These are phyloP conservation scores for Geotrichum siamense DNA, from an alignment of 1,139 yeast species.

Conservation along the genomic window DNA sequence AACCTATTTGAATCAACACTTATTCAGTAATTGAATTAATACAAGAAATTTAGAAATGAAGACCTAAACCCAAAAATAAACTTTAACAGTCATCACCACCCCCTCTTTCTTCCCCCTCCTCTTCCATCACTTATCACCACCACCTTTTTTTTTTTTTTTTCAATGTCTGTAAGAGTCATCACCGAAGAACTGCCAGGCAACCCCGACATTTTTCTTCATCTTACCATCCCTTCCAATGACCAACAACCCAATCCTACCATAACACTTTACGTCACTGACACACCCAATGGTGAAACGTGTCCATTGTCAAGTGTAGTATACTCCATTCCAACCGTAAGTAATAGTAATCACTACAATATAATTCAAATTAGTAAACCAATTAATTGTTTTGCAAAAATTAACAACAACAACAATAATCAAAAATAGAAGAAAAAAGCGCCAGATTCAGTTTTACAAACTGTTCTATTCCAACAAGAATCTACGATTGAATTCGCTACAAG, in stretches of 20 bases:
- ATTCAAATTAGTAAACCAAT: not conserved
- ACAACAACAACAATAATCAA: too few species aligned
- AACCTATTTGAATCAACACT: too few species aligned
- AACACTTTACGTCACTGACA: conserved; percentile 8
- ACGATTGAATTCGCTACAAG: conserved; percentile 15
- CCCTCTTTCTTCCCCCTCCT: too few species aligned
- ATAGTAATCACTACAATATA: too few species aligned
- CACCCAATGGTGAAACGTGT: conserved; percentile 1
- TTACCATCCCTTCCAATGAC: conserved; percentile 7
- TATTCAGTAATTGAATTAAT: too few species aligned
- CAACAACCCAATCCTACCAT: conserved; percentile 3
- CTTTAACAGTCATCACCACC: too few species aligned
- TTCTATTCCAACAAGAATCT: conserved; percentile 10
- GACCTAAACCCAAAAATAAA: too few species aligned
- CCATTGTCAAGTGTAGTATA: conserved; percentile 15
- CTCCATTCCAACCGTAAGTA: conserved; percentile 15
- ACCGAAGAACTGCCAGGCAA: conserved; percentile 8
- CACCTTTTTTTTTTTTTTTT: not conserved
- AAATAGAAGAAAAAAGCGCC: conserved; percentile 2
- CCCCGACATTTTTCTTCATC: conserved; percentile 8
- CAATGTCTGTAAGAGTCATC: conserved; percentile 7
- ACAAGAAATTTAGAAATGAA: too few species aligned
- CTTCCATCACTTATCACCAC: not conserved
- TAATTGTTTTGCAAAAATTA: not conserved
- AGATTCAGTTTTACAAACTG: conserved; percentile 12